Percentiles rank a stretch among this genome's conserved stretches.
Conservation (phyloP, 495 filamentous ascomycete species). For the Xylaria flabelliformis region DNA sequence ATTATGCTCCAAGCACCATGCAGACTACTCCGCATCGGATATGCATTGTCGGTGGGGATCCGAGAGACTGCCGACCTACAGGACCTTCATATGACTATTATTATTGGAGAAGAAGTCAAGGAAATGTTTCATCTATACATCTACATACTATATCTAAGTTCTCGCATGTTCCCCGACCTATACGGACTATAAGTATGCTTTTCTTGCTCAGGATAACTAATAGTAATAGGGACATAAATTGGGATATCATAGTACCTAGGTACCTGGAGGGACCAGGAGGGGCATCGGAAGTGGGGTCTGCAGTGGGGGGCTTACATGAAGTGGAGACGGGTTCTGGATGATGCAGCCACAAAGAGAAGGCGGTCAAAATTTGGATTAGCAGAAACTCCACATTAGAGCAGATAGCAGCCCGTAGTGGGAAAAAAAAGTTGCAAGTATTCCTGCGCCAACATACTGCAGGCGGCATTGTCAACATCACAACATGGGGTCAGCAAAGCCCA, state of each 20-base stretch:
- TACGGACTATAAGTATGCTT: background rate
- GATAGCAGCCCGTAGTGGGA: slow-evolving; percentile 11
- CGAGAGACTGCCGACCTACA: background rate
- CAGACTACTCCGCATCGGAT: background rate
- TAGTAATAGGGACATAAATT: too few relatives aligned
- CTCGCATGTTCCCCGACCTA: background rate
- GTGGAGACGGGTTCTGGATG: background rate
- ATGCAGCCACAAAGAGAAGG: slow-evolving; percentile 9
- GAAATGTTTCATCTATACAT: background rate
- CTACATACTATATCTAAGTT: too few relatives aligned
- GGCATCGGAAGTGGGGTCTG: slow-evolving; percentile 9
- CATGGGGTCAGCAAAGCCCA: slow-evolving; percentile 49
- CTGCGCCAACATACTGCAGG: slow-evolving; percentile 22
- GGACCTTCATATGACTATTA: background rate
- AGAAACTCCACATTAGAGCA: slow-evolving; percentile 19
- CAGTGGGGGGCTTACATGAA: background rate
- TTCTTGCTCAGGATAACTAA: background rate
- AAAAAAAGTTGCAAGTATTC: slow-evolving; percentile 31
- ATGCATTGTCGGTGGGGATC: background rate
- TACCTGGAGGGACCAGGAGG: background rate
- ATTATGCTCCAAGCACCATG: background rate
- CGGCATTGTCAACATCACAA: slow-evolving; percentile 31
- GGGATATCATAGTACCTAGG: too few relatives aligned
- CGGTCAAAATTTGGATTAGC: slow-evolving; percentile 26
- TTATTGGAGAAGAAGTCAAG: background rate